phyloP scores from a whole-genome alignment of 306 rosid genomes.

The Ochetophila trinervis region DNA sequence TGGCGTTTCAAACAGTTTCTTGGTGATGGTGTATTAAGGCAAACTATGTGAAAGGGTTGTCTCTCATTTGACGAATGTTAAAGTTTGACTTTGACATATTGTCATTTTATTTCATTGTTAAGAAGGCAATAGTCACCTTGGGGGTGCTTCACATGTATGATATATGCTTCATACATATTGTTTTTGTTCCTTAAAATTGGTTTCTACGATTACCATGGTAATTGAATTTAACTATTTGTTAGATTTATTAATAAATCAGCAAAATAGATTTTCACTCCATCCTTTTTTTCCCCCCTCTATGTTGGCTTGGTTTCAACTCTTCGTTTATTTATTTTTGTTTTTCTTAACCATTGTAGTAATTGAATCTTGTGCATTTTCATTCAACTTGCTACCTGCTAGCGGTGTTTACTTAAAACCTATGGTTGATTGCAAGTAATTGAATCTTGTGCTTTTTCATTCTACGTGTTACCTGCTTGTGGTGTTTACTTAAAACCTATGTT shows the following conservation, averaged over 20 bases:
- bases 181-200: not conserved
- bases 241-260: too few relatives aligned
- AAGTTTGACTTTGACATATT: not conserved
- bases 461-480: not conserved
- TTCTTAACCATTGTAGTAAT: not conserved
- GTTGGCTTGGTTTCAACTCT: too few relatives aligned
- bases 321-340: too few relatives aligned
- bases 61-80: not conserved
- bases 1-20: not conserved
- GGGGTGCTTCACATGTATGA: not conserved
- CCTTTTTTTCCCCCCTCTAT: too few relatives aligned
- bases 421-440: not conserved
- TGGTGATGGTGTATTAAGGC: not conserved
- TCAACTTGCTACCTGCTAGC: not conserved
- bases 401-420: constrained; percentile 2
- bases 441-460: not conserved
- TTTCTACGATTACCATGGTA: not conserved
- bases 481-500: constrained; percentile 2
- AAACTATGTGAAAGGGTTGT: not conserved
- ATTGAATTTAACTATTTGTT: not conserved
- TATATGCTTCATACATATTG: not conserved
- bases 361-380: not conserved
- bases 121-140: not conserved
- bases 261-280: too few relatives aligned
- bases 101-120: not conserved